A percentile compares a stretch with the other conserved stretches of the same genome.
These are phyloP conservation scores for Hypoxylon fuscum DNA, from an alignment of 495 filamentous ascomycete genomes.

Conservation along the genomic window DNA sequence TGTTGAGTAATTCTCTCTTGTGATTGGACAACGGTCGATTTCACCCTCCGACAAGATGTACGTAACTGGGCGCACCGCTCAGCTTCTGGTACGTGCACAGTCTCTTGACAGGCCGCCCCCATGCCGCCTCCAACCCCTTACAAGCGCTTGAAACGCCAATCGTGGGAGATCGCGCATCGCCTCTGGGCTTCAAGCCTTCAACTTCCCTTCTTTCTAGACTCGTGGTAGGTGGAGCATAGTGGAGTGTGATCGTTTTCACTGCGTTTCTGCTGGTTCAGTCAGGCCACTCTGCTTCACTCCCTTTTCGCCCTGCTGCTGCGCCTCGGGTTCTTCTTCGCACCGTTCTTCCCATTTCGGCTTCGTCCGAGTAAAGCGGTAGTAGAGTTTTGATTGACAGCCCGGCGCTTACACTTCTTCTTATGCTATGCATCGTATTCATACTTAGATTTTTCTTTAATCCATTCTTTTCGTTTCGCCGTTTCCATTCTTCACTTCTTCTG, in stretches of 20 bases:
- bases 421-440: conserved; percentile 42
- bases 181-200: conserved; percentile 18
- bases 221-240: conserved; percentile 15
- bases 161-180: conserved; percentile 49
- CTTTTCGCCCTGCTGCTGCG: conserved; percentile 9
- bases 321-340: conserved; percentile 16
- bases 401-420: conserved; percentile 36
- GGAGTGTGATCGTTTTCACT: conserved; percentile 32
- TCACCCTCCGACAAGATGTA: conserved; percentile 10
- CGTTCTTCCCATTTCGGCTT: conserved; percentile 30
- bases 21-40: conserved; percentile 28
- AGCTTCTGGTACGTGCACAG: conserved; percentile 20
- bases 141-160: conserved; percentile 53
- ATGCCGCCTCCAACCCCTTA: conserved; percentile 32
- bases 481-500: conserved; percentile 31
- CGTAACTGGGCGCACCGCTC: conserved; percentile 18
- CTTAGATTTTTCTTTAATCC: conserved; percentile 51
- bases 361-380: conserved; percentile 14
- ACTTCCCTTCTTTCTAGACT: conserved; percentile 18
- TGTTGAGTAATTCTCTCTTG: conserved; percentile 18
- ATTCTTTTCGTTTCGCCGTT: conserved; percentile 51
- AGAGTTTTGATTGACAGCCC: conserved; percentile 11
- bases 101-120: conserved; percentile 11
- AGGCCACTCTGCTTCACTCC: conserved; percentile 31
- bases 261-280: conserved; percentile 31